Conservation (phyloP, 139 green algal species). For the Pedinophyceae sp. region DNA sequence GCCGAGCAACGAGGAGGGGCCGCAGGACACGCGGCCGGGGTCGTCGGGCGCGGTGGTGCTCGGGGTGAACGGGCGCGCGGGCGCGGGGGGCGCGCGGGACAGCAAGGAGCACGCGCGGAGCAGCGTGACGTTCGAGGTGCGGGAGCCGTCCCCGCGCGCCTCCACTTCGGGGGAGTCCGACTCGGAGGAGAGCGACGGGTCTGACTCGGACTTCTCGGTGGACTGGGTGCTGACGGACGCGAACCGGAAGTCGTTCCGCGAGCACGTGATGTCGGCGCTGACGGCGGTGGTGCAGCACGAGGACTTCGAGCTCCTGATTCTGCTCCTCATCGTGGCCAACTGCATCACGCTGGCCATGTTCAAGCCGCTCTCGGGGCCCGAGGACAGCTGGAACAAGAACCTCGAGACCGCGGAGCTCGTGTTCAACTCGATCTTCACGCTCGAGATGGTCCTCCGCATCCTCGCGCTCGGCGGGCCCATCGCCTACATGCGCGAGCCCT, state of each 20-base stretch:
- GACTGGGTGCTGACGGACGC: neutral
- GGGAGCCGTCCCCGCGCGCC: slow-evolving; percentile 1
- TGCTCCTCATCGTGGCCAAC: slow-evolving; percentile 54
- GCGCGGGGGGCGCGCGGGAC: neutral
- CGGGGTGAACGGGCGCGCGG: too few relatives aligned
- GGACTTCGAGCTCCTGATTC: slow-evolving; percentile 45
- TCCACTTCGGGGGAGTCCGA: neutral
- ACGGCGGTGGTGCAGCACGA: slow-evolving; percentile 24
- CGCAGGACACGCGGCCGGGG: too few relatives aligned
- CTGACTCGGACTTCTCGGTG: neutral
- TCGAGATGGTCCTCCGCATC: slow-evolving; percentile 45
- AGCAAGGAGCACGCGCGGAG: slow-evolving; percentile 1
- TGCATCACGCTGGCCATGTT: slow-evolving; percentile 44
- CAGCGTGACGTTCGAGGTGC: neutral
- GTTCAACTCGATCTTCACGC: slow-evolving; percentile 49
- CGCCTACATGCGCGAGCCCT: slow-evolving; percentile 31
- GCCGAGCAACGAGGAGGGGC: too few relatives aligned
- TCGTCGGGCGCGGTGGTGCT: too few relatives aligned
- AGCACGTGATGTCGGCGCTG: slow-evolving; percentile 10
- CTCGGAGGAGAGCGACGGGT: neutral
- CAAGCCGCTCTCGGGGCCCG: slow-evolving; percentile 22
- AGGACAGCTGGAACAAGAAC: slow-evolving; percentile 20
- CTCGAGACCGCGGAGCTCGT: slow-evolving; percentile 30
- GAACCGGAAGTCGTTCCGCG: neutral
- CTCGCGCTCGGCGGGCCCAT: slow-evolving; percentile 23